Percentiles rank a stretch among this genome's conserved stretches.
phyloP scores from a whole-genome alignment of 106 monocot species.

The Vanilla planifolia region DNA sequence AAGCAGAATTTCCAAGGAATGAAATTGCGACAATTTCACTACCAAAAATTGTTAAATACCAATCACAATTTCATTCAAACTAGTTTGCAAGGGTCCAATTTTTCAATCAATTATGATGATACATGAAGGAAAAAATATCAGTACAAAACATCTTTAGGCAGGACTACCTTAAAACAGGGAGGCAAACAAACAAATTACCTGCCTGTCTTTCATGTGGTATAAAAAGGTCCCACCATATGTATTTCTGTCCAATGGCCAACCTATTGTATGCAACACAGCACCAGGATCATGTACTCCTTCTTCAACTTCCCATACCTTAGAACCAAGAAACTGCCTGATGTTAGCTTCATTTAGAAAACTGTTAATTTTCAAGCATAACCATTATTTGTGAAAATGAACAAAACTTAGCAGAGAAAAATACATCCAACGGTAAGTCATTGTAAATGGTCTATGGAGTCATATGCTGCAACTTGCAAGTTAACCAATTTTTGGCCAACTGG shows the following conservation, averaged over 20 bases:
- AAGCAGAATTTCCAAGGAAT: no score
- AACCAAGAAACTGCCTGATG: constrained; percentile 2
- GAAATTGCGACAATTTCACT: no score
- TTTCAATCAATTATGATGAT: no score
- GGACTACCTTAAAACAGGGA: neutral
- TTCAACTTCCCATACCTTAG: constrained; percentile 98
- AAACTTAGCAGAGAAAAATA: neutral
- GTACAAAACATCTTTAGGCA: no score
- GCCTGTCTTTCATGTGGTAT: constrained; percentile 91
- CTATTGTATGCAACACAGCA: constrained; percentile 83
- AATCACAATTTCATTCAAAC: no score
- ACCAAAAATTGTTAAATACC: no score
- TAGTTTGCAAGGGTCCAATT: no score
- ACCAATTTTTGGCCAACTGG: neutral
- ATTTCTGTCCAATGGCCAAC: constrained; percentile 87
- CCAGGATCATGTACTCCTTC: constrained; percentile 75
- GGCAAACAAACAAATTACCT: constrained; percentile 33
- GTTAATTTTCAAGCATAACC: neutral
- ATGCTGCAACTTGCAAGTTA: constrained; percentile 6
- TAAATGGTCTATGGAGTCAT: neutral
- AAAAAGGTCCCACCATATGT: constrained; percentile 95
- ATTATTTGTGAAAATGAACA: neutral
- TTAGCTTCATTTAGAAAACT: neutral
- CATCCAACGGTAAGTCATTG: neutral
- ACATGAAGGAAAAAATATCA: no score